Conservation (phyloP, 352 stramenopile species). For the Phytophthora fragariaefolia region DNA sequence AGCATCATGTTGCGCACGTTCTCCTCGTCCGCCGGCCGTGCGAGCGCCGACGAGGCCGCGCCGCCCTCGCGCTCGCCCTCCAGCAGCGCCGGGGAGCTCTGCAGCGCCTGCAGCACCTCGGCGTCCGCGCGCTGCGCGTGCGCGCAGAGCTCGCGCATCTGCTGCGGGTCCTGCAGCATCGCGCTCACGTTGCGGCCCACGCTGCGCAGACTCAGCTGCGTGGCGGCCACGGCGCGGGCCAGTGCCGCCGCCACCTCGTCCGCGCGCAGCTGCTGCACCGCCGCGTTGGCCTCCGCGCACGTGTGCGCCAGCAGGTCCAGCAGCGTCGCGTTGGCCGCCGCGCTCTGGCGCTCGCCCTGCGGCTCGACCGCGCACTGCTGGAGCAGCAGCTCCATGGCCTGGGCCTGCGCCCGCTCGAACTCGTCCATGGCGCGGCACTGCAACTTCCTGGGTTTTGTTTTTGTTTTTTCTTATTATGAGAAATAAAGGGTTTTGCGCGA, state of each 20-base stretch:
- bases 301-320: slow-evolving; percentile 71
- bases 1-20: slow-evolving; percentile 78
- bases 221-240: slow-evolving; percentile 60
- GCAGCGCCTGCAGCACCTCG: slow-evolving; percentile 53
- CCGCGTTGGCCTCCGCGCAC: slow-evolving; percentile 67
- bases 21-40: slow-evolving; percentile 56
- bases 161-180: slow-evolving; percentile 69
- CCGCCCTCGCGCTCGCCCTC: slow-evolving; percentile 13
- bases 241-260: slow-evolving; percentile 62
- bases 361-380: slow-evolving; percentile 52
- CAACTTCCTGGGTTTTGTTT: slow-evolving; percentile 10
- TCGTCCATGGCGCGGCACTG: slow-evolving; percentile 37
- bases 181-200: slow-evolving; percentile 60
- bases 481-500: background rate
- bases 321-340: slow-evolving; percentile 50
- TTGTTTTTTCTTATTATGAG: too few relatives aligned
- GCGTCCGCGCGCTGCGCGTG: slow-evolving; percentile 59
- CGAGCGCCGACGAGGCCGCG: slow-evolving; percentile 25
- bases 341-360: slow-evolving; percentile 11
- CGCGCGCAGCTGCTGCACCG: slow-evolving; percentile 56
- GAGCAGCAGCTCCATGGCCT: slow-evolving; percentile 65
- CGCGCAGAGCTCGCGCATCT: slow-evolving; percentile 63
- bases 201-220: slow-evolving; percentile 67
- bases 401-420: slow-evolving; percentile 55
- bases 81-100: slow-evolving; percentile 33